phyloP scores from a whole-genome alignment of 306 rosid genomes.

The Pueraria montana region DNA sequence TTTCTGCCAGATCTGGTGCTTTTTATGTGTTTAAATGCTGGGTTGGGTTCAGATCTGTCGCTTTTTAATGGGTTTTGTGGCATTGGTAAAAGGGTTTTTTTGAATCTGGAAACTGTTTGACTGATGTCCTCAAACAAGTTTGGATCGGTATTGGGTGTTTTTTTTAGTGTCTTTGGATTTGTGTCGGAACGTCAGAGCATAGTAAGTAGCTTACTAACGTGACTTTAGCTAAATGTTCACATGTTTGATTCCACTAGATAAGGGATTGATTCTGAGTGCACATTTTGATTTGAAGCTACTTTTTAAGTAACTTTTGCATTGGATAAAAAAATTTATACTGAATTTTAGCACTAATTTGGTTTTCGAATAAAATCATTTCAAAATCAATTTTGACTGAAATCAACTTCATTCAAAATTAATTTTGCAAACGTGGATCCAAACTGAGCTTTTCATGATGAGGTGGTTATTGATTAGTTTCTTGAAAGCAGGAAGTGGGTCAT shows the following conservation, averaged over 20 bases:
- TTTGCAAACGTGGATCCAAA: neutral
- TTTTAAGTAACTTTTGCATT: neutral
- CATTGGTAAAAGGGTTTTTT: neutral
- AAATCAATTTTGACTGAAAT: no score
- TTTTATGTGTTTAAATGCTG: neutral
- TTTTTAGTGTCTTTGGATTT: no score
- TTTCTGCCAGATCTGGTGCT: conserved; percentile 17
- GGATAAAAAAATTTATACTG: neutral
- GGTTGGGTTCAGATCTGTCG: conserved; percentile 7
- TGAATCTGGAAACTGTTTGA: conserved; percentile 22
- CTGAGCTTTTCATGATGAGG: neutral
- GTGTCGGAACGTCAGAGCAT: no score
- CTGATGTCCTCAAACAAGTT: neutral
- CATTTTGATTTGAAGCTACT: neutral
- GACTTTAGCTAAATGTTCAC: neutral
- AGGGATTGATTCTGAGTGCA: neutral
- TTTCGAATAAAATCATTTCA: neutral
- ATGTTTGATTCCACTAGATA: neutral
- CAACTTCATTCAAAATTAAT: no score
- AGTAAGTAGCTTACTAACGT: neutral
- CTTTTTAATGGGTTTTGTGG: neutral
- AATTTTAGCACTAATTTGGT: neutral
- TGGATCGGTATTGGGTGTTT: neutral
- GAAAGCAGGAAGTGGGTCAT: neutral
- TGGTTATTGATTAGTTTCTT: neutral